phyloP scores from a whole-genome alignment of 2,329 filamentous ascomycete genomes.

The Colletotrichum acutatum region DNA sequence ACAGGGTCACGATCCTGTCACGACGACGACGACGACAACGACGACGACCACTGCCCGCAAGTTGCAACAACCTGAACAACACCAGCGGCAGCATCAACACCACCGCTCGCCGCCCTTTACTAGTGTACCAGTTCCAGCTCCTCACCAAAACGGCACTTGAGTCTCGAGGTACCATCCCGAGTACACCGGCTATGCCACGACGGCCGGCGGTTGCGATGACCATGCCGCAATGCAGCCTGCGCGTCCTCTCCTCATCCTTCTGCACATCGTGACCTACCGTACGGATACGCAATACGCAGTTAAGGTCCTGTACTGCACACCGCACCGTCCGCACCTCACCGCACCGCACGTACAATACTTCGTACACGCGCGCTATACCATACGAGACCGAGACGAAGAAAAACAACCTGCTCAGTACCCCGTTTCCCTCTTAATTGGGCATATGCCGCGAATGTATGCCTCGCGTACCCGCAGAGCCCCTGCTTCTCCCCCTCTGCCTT shows the following conservation, averaged over 20 bases:
- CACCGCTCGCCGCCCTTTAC: too few species aligned
- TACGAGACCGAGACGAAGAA: not conserved
- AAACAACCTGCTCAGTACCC: slow-evolving; percentile 20
- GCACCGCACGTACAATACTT: slow-evolving; percentile 1
- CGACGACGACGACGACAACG: not conserved
- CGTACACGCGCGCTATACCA: not conserved
- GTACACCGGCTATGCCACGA: too few species aligned
- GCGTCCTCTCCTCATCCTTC: not conserved
- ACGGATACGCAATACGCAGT: too few species aligned
- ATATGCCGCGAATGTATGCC: slow-evolving; percentile 26
- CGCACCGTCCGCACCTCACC: not conserved
- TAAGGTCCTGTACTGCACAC: not conserved
- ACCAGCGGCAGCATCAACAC: not conserved
- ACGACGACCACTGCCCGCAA: not conserved
- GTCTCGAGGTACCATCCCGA: too few species aligned
- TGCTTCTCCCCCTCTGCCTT: slow-evolving; percentile 3
- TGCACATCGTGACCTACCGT: not conserved
- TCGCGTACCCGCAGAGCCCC: slow-evolving; percentile 16
- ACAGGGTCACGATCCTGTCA: slow-evolving; percentile 14
- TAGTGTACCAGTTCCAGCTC: too few species aligned
- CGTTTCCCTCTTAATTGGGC: slow-evolving; percentile 15
- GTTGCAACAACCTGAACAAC: not conserved
- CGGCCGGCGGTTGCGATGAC: not conserved
- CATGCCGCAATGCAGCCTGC: too few species aligned
- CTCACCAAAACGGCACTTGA: too few species aligned